Conservation (phyloP, 495 filamentous ascomycete species). For the Niebla homalea region DNA sequence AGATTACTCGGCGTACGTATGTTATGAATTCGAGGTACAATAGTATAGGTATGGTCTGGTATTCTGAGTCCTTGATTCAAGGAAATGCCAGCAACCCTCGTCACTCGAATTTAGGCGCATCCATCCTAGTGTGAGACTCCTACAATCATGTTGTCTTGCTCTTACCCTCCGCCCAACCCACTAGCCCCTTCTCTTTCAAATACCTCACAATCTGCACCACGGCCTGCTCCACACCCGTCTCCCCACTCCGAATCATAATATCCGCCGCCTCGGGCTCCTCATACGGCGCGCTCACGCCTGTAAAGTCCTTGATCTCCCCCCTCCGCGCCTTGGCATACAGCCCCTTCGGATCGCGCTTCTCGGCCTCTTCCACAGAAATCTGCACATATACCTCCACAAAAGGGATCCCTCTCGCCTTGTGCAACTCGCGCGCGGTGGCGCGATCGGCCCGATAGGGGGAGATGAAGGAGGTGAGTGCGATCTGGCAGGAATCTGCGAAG, state of each 20-base stretch:
- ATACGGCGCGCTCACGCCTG: constrained; percentile 82
- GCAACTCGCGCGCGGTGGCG: constrained; percentile 63
- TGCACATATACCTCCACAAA: constrained; percentile 93
- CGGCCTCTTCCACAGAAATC: constrained; percentile 77
- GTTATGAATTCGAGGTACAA: constrained; percentile 78
- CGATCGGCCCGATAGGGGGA: constrained; percentile 84
- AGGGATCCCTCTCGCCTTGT: constrained; percentile 53
- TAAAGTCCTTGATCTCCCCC: constrained; percentile 94
- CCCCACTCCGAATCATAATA: constrained; percentile 66
- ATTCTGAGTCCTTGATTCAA: not conserved
- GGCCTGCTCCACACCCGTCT: constrained; percentile 70
- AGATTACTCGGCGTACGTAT: constrained; percentile 93
- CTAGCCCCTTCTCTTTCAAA: constrained; percentile 49
- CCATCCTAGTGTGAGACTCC: not conserved
- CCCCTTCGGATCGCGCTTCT: constrained; percentile 90
- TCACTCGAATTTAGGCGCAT: not conserved
- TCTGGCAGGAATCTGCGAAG: constrained; percentile 77
- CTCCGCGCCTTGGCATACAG: constrained; percentile 91
- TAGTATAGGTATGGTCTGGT: not conserved
- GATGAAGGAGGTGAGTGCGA: constrained; percentile 93
- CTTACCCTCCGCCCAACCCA: constrained; percentile 20
- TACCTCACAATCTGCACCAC: constrained; percentile 73
- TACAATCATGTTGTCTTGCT: not conserved
- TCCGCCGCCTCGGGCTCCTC: constrained; percentile 79
- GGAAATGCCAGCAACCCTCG: not conserved